Base-by-base conservation (phyloP, 169 alveolate species). In the Plasmodium sp. region DNA sequence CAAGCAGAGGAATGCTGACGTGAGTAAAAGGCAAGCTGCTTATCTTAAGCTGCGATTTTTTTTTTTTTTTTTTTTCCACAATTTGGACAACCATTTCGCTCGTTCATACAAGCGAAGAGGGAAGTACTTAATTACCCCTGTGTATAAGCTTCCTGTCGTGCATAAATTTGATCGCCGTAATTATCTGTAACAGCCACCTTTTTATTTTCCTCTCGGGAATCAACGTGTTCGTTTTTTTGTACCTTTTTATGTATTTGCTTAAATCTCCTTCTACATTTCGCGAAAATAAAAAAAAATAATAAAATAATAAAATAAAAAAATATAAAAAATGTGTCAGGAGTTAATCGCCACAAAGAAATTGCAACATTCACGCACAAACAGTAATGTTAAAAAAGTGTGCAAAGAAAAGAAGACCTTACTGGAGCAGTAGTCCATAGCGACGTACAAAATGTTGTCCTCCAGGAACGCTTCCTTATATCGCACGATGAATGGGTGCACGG, bases 391-490 rank as follows among this genome's bases (percentile, higher is more conserved):
- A 58, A 36, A 5, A 48, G 54, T 45, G 54, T 51, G 56, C 18
- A 75, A 43, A 81, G 72, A 56, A 45, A 81, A 81, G 58, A 74
- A 18, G 18, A 7, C 2, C 58, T 27, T 56, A 92, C 95, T 83
- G 74, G 92, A 48, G 39, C 95, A 92, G 73, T 48, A 92, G 79
- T 92, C 95, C 95, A 92, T 92, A 16, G 83, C 92, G n/a, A 92
- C 85, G 77, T 36, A 92, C 58, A 92, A 73, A 43, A 62, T 74
- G n/a, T 48, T 48, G 41, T 82, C 83, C 62, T 92, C 92, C 72
- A 92, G 43, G 67, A 92, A 92, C 10, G 95, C 95, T 74, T 92
- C 95, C 48, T 92, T 92, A 79, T 92, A 92, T 72, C 92, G n/a
- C 45, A 92, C 95, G 58, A 92, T 92, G 56, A 92, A 92, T 18